phyloP scores from a whole-genome alignment of 2,329 filamentous ascomycete species.

The Myriosclerotinia duriaeana region DNA sequence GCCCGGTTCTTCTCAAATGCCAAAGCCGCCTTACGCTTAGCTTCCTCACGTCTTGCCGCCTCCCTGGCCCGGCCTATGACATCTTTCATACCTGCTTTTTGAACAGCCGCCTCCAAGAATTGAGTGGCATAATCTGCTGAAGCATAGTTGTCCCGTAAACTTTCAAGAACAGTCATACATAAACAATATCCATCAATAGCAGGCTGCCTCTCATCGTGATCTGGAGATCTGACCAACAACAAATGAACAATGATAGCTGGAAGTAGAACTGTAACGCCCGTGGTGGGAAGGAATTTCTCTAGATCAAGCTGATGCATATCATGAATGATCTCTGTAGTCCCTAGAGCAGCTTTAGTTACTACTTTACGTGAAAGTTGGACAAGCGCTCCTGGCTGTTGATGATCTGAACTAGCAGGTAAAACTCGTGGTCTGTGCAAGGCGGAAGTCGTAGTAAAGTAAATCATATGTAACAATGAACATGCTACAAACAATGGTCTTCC shows the following conservation, averaged over 20 bases:
- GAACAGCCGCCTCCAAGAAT: conserved; percentile 88
- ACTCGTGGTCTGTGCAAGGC: conserved; percentile 91
- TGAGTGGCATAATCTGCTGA: conserved; percentile 95
- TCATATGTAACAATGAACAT: conserved; percentile 85
- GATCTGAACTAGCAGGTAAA: conserved; percentile 63
- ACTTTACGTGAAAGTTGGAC: conserved; percentile 81
- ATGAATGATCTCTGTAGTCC: conserved; percentile 81
- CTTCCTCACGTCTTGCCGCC: conserved; percentile 7
- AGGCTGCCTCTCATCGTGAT: conserved; percentile 66
- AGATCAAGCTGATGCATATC: conserved; percentile 71
- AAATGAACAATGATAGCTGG: conserved; percentile 93
- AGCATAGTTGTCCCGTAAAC: conserved; percentile 83
- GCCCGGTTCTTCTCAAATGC: conserved; percentile 7
- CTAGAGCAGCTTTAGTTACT: conserved; percentile 78
- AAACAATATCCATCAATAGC: conserved; percentile 81
- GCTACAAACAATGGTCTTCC: conserved; percentile 64
- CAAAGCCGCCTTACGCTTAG: conserved; percentile 8
- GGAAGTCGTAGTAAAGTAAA: conserved; percentile 88
- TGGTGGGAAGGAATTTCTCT: conserved; percentile 80
- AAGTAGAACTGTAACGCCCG: conserved; percentile 84
- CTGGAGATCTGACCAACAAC: conserved; percentile 83
- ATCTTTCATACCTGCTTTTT: conserved; percentile 70
- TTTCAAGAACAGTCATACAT: conserved; percentile 90
- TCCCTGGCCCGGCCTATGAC: conserved; percentile 25
- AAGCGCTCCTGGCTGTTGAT: conserved; percentile 60